A percentile compares a stretch with the other conserved stretches of the same genome.
These are phyloP conservation scores for Trichoderma sp. DNA, from an alignment of 2,329 filamentous ascomycete species.

Conservation along the genomic window DNA sequence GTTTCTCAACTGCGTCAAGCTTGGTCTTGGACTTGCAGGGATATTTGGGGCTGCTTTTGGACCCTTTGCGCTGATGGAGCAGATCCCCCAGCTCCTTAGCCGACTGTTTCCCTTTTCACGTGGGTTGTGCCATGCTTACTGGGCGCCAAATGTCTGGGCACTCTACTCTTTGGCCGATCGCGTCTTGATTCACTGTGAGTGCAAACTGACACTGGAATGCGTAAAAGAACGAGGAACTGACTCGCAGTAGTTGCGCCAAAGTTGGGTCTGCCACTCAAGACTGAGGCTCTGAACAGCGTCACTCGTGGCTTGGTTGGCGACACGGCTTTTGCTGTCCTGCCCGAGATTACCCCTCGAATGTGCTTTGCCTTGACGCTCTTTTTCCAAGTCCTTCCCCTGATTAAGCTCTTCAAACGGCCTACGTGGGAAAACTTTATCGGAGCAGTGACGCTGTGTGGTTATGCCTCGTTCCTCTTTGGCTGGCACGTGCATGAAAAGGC, in stretches of 20 bases:
- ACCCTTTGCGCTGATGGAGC: slow-evolving; percentile 77
- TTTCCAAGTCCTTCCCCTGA: slow-evolving; percentile 75
- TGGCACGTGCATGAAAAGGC: slow-evolving; percentile 99
- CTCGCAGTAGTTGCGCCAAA: slow-evolving; percentile 67
- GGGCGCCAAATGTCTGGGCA: slow-evolving; percentile 97
- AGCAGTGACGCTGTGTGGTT: slow-evolving; percentile 86
- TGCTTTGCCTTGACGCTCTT: slow-evolving; percentile 82
- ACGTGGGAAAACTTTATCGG: slow-evolving; percentile 89
- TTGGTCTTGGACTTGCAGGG: slow-evolving; percentile 67
- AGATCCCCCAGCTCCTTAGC: slow-evolving; percentile 78
- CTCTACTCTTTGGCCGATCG: slow-evolving; percentile 91
- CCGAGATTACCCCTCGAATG: slow-evolving; percentile 73
- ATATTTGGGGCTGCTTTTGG: slow-evolving; percentile 83
- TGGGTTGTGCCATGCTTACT: slow-evolving; percentile 94
- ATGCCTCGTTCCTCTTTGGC: slow-evolving; percentile 93
- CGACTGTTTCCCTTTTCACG: slow-evolving; percentile 91
- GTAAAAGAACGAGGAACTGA: slow-evolving; percentile 17
- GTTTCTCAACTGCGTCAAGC: slow-evolving; percentile 77
- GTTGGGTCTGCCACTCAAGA: slow-evolving; percentile 69
- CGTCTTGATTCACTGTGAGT: slow-evolving; percentile 72
- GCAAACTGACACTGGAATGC: no score
- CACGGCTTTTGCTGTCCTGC: slow-evolving; percentile 88
- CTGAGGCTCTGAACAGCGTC: slow-evolving; percentile 77
- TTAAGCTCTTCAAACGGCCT: slow-evolving; percentile 77
- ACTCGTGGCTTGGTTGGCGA: slow-evolving; percentile 92